These are phyloP conservation scores for Mycena pura DNA, from an alignment of 768 basidiomycete genomes.

Conservation along the genomic window DNA sequence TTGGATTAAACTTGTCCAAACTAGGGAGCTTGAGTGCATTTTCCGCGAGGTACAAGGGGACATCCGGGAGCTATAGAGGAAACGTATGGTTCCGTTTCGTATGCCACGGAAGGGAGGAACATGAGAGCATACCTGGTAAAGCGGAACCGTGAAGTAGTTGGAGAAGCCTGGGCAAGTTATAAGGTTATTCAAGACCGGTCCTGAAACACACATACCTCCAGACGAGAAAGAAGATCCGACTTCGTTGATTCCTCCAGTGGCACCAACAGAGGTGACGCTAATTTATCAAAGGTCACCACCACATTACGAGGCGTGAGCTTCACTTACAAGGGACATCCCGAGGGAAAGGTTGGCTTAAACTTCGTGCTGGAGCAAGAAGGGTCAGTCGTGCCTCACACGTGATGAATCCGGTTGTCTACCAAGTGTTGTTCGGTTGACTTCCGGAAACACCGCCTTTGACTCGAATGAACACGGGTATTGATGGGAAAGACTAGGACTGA, in stretches of 20 bases:
- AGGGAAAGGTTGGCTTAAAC: conserved; percentile 50
- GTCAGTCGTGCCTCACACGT: too few species aligned
- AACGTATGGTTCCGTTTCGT: not conserved
- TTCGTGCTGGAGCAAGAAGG: conserved; percentile 25
- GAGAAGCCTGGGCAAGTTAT: conserved; percentile 47
- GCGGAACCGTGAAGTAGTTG: conserved; percentile 41
- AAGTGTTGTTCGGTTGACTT: conserved; percentile 19
- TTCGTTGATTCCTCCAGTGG: conserved; percentile 49
- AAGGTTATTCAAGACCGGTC: too few species aligned
- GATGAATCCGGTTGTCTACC: too few species aligned
- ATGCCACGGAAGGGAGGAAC: not conserved
- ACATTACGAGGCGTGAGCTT: too few species aligned
- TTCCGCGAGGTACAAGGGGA: conserved; percentile 27
- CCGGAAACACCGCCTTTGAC: conserved; percentile 23
- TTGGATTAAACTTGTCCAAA: conserved; percentile 42
- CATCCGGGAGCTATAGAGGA: conserved; percentile 17
- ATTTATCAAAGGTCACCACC: not conserved
- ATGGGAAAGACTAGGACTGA: conserved; percentile 44
- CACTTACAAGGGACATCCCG: conserved; percentile 45
- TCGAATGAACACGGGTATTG: conserved; percentile 28
- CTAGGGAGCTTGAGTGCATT: conserved; percentile 38
- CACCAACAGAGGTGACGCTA: conserved; percentile 42
- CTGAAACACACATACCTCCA: conserved; percentile 41
- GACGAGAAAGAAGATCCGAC: conserved; percentile 51
- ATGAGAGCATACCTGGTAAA: conserved; percentile 27